Evolutionary conservation across 1,139 yeast species (phyloP).

Genomic region (Torulaspora globosa): DNA sequence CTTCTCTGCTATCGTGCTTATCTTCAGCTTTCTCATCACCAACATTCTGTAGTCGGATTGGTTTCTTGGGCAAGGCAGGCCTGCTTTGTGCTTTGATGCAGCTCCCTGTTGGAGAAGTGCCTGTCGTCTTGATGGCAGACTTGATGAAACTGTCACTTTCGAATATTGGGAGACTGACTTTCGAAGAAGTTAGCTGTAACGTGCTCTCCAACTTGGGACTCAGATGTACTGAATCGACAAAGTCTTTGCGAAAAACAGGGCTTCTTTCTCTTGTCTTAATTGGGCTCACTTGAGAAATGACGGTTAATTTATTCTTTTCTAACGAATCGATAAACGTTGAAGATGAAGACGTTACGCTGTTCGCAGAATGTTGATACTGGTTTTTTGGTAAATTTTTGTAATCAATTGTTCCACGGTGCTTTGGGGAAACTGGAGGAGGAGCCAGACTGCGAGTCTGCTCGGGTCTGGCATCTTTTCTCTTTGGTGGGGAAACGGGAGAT

Average conservation of each 20-base stretch:
- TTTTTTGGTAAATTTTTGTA: neutral
- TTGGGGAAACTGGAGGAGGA: neutral
- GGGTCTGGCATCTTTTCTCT: neutral
- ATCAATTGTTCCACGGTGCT: neutral
- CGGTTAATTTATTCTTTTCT: constrained; percentile 23
- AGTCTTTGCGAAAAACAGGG: constrained; percentile 17
- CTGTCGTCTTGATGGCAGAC: constrained; percentile 23
- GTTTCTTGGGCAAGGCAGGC: constrained; percentile 5
- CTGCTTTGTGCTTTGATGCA: constrained; percentile 1
- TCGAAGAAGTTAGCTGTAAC: neutral
- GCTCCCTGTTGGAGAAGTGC: neutral
- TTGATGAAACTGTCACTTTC: constrained; percentile 21
- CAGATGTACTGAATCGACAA: constrained; percentile 24
- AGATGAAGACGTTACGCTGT: neutral
- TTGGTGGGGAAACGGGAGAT: neutral
- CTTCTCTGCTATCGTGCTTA: neutral
- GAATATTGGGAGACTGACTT: neutral
- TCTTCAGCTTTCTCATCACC: neutral
- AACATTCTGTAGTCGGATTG: neutral
- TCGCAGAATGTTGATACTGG: no score
- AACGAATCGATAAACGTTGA: constrained; percentile 19
- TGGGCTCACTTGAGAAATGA: neutral
- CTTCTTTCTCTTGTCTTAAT: neutral
- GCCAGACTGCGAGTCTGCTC: neutral
- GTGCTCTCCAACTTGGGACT: constrained; percentile 12